Percentiles rank a stretch among this genome's conserved stretches.
phyloP scores from a whole-genome alignment of 139 green algal genomes.

The Chlamydomonas incerta region DNA sequence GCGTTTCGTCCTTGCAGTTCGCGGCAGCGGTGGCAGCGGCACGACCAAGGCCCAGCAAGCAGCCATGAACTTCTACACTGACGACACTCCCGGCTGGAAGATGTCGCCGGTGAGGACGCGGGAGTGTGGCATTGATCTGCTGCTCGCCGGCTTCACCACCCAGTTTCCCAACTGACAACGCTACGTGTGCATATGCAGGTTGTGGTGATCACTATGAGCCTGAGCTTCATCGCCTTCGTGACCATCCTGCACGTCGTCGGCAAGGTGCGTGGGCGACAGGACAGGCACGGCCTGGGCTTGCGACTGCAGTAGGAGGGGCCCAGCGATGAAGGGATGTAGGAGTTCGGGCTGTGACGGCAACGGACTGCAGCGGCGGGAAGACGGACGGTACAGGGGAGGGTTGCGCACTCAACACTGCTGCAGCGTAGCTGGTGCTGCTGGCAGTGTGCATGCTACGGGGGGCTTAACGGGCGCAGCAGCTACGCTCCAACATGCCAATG shows the following conservation, averaged over 20 bases:
- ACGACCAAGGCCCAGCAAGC: conserved; percentile 41
- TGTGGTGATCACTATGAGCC: conserved; percentile 78
- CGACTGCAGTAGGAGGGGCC: too few relatives aligned
- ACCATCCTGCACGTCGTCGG: conserved; percentile 82
- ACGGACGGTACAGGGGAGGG: too few relatives aligned
- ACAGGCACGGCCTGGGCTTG: too few relatives aligned
- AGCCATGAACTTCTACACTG: conserved; percentile 82
- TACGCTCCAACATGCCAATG: too few relatives aligned
- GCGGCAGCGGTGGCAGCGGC: neutral
- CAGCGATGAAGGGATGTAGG: too few relatives aligned
- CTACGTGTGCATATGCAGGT: conserved; percentile 57
- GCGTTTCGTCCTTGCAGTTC: neutral
- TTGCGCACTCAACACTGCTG: too few relatives aligned
- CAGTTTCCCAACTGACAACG: neutral
- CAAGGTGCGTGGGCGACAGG: conserved; percentile 75
- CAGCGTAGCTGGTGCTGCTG: too few relatives aligned
- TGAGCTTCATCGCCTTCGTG: conserved; percentile 83
- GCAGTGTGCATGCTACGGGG: too few relatives aligned
- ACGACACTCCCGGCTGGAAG: conserved; percentile 82
- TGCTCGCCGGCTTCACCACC: neutral
- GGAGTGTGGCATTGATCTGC: neutral
- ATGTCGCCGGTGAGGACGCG: conserved; percentile 72
- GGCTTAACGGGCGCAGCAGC: too few relatives aligned
- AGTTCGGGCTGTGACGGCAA: too few relatives aligned
- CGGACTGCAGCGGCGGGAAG: too few relatives aligned